phyloP scores from a whole-genome alignment of 768 basidiomycete genomes.

The Phanerochaete sordida region DNA sequence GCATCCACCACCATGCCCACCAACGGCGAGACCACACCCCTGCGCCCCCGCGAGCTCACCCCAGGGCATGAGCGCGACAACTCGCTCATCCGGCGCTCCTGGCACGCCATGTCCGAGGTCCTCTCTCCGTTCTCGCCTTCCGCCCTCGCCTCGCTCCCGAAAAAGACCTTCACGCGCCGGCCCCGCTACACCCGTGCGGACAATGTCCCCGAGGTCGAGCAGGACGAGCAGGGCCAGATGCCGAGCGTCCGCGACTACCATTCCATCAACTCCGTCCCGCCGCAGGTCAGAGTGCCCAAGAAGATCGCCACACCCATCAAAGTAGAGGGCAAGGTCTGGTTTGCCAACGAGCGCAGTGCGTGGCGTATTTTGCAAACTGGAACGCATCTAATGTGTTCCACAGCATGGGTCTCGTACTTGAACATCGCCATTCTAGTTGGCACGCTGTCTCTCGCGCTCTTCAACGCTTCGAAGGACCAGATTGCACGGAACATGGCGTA shows the following conservation, averaged over 20 bases:
- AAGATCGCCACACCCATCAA: conserved; percentile 79
- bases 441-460: conserved; percentile 81
- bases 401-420: conserved; percentile 93
- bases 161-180: conserved; percentile 31
- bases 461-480: conserved; percentile 73
- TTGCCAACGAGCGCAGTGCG: conserved; percentile 91
- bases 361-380: conserved; percentile 16
- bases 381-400: background rate
- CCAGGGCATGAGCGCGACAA: conserved; percentile 15
- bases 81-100: conserved; percentile 51
- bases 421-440: conserved; percentile 82
- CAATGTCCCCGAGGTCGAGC: conserved; percentile 60
- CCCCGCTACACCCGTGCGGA: conserved; percentile 66
- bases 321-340: conserved; percentile 96
- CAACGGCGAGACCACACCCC: conserved; percentile 1
- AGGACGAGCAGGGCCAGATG: conserved; percentile 47
- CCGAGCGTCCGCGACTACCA: conserved; percentile 72
- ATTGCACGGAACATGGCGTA: conserved; percentile 78
- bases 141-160: conserved; percentile 50
- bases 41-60: conserved; percentile 8
- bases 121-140: conserved; percentile 67
- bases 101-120: conserved; percentile 56
- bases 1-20: conserved; percentile 12
- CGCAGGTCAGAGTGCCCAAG: conserved; percentile 71
- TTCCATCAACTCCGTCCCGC: conserved; percentile 62